A percentile compares a stretch with the other conserved stretches of the same genome.
Evolutionary conservation across 2,329 filamentous ascomycete species (phyloP).

Genomic region (Sphaerulina musiva): DNA sequence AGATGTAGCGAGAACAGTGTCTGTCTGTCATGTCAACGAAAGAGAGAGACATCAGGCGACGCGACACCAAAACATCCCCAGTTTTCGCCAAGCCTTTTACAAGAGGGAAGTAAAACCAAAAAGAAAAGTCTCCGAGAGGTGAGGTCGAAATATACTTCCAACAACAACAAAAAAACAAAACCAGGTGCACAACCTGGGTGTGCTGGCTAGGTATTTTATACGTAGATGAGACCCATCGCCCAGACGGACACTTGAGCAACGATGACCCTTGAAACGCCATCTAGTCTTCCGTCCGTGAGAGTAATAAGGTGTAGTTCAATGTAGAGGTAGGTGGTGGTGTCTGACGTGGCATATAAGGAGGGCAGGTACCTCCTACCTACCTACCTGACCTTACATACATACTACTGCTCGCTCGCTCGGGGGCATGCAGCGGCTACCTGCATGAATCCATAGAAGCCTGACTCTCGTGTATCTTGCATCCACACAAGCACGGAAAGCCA

Average conservation of each 20-base stretch:
- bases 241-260: background rate
- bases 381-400: too few species aligned
- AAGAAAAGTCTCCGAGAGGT: background rate
- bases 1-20: too few species aligned
- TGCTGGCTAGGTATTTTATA: background rate
- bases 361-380: too few species aligned
- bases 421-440: background rate
- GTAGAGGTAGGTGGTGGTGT: background rate
- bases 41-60: too few species aligned
- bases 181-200: background rate
- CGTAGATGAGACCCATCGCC: background rate
- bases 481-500: background rate
- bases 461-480: background rate
- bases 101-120: background rate
- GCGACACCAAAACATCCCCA: too few species aligned
- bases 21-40: too few species aligned
- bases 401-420: too few species aligned
- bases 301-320: too few species aligned
- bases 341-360: conserved; percentile 1
- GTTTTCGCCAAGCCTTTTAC: background rate
- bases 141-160: background rate
- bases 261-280: background rate
- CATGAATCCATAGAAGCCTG: background rate
- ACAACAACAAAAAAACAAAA: too few species aligned
- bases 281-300: background rate